These are phyloP conservation scores for Morella rubra DNA, from an alignment of 306 rosid species.

Conservation along the genomic window DNA sequence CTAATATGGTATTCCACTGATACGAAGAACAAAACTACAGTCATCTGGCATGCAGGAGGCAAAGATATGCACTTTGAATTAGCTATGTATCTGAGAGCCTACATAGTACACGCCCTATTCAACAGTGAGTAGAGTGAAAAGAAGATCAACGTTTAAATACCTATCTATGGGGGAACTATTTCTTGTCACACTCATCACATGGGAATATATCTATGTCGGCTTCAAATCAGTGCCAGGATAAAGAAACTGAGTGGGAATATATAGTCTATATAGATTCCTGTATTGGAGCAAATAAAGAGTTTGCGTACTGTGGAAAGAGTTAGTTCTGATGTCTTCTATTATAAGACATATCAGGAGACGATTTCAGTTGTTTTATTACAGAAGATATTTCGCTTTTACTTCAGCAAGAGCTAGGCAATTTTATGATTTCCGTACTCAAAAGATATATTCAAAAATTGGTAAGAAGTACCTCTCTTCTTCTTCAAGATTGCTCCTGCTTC, in stretches of 20 bases:
- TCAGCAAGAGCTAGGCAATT: neutral
- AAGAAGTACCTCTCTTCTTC: conserved; percentile 39
- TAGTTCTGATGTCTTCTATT: neutral
- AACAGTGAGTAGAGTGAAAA: no score
- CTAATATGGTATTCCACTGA: no score
- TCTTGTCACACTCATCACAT: neutral
- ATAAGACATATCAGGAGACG: no score
- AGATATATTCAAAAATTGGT: neutral
- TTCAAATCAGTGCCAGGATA: neutral
- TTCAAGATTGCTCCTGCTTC: conserved; percentile 24
- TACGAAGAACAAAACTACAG: no score
- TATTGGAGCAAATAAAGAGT: neutral
- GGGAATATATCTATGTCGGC: conserved; percentile 10
- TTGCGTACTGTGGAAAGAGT: neutral
- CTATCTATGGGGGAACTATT: neutral
- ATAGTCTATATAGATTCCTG: neutral
- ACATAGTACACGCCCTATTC: no score
- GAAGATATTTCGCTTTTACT: no score
- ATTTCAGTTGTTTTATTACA: no score
- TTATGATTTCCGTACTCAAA: neutral
- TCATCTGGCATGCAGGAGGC: no score
- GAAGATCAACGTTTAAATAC: no score
- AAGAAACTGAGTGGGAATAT: neutral
- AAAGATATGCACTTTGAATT: no score
- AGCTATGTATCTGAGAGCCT: no score